Percentiles rank a stretch among this genome's conserved stretches.
phyloP scores from a whole-genome alignment of 768 basidiomycete species.

The Agaricus sinodeliciosus region DNA sequence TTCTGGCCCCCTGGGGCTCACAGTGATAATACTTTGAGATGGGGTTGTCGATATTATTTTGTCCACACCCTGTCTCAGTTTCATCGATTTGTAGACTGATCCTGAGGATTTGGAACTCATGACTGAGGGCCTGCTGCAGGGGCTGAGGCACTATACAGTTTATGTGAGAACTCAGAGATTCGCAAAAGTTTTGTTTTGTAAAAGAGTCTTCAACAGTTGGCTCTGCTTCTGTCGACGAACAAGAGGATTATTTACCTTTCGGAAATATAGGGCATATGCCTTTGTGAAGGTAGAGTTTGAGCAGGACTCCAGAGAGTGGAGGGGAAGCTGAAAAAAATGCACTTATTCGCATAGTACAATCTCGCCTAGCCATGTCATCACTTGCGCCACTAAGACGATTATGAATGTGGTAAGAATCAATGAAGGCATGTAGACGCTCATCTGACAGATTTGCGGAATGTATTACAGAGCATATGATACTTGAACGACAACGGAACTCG shows the following conservation, averaged over 20 bases:
- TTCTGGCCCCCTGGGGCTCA: too few species aligned
- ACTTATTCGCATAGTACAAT: slow-evolving; percentile 78
- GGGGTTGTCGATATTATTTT: slow-evolving; percentile 85
- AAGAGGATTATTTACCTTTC: slow-evolving; percentile 51
- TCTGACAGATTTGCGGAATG: too few species aligned
- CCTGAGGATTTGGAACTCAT: slow-evolving; percentile 93
- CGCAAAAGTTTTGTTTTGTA: slow-evolving; percentile 79
- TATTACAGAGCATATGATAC: background rate
- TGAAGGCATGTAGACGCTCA: slow-evolving; percentile 42
- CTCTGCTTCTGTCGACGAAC: slow-evolving; percentile 57
- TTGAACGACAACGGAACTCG: background rate
- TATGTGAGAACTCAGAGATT: too few species aligned
- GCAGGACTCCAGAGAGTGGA: slow-evolving; percentile 1
- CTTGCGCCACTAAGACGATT: slow-evolving; percentile 75
- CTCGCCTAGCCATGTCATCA: slow-evolving; percentile 86
- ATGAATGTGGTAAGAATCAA: slow-evolving; percentile 77
- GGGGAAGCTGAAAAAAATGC: slow-evolving; percentile 24
- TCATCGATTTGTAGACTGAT: slow-evolving; percentile 99
- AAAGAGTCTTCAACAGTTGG: slow-evolving; percentile 69
- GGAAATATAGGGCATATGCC: slow-evolving; percentile 69
- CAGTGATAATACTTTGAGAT: too few species aligned
- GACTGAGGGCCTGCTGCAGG: too few species aligned
- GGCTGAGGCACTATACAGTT: too few species aligned
- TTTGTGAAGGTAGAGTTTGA: slow-evolving; percentile 21
- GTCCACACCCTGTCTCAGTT: slow-evolving; percentile 83